Base-by-base conservation (phyloP, 805 yeast species). In the Pichia cabralensis region DNA sequence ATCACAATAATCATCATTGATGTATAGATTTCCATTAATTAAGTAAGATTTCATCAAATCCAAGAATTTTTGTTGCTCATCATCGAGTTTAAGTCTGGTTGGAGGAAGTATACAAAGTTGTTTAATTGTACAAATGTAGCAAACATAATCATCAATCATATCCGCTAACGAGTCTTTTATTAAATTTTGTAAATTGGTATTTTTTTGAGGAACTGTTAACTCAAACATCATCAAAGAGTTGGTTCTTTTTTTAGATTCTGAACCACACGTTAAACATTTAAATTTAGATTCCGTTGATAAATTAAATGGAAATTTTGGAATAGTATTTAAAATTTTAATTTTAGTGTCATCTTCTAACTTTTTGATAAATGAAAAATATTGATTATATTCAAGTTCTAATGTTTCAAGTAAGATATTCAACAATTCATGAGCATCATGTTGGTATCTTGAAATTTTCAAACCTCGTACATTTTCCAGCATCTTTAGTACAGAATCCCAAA, bases 371-470 rank as follows among this genome's bases (percentile, higher is more conserved):
- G 61, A 47, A 14, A 31, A 22, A 10, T 34, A 30, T n/a, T 17
- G 9, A 3, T 26, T 22, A 44, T 71, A 65, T 50, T 89, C 96
- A 35, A 66, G 67, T 33, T 80, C 76, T 33, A 92, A 61, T 0
- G 89, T 77, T 48, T 88, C 95, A 16, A 89, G 60, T 15, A 88
- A 66, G 34, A 84, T 58, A 52, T 85, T 95, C 21, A 89, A 70
- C 43, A 92, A 65, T 50, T 89, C 98, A 48, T 92, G 96, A 0
- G 97, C 96, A 60, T 89, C 98, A 50, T 89, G 95, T 55, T 92
- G 98, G 30, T 72, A 73, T 23, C 80, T 62, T 3, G 94, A 77
- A 19, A 92, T 77, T 43, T 72, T 74, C 4, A 88, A 76, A 36
- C 76, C 71, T 58, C 78, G 81, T 12, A 81, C 76, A 8, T 55